These are phyloP conservation scores for Lathyrus oleraceus DNA, from an alignment of 306 rosid genomes.

Conservation along the genomic window DNA sequence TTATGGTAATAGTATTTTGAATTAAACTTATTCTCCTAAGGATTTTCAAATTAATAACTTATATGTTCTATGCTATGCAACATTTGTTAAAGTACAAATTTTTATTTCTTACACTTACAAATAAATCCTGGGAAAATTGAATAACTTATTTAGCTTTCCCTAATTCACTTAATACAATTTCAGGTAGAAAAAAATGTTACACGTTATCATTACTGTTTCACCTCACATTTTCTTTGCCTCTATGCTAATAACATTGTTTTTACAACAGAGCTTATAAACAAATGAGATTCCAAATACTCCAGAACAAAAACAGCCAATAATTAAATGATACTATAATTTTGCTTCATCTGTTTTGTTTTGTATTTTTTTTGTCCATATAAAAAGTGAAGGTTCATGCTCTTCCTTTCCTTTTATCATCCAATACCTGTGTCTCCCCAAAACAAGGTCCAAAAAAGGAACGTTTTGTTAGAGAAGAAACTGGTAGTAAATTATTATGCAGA, in stretches of 20 bases:
- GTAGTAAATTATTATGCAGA: constrained; percentile 5
- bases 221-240: constrained; percentile 21
- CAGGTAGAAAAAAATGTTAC: constrained; percentile 2
- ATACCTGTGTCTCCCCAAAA: constrained; percentile 38
- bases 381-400: constrained; percentile 36
- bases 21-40: too few relatives aligned
- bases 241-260: neutral
- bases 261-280: constrained; percentile 11
- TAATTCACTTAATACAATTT: constrained; percentile 1
- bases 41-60: too few relatives aligned
- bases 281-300: neutral
- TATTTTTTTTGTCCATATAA: neutral
- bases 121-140: too few relatives aligned
- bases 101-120: neutral
- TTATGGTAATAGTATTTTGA: too few relatives aligned
- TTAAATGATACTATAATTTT: constrained; percentile 23
- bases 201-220: neutral
- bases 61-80: too few relatives aligned
- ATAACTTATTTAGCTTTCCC: neutral
- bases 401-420: constrained; percentile 57
- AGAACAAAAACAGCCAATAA: constrained; percentile 13
- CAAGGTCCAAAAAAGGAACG: constrained; percentile 26
- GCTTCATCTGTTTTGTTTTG: neutral
- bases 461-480: constrained; percentile 24
- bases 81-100: neutral